Base-by-base conservation (phyloP, 2,329 filamentous ascomycete species). In the Aureobasidium sp. region DNA sequence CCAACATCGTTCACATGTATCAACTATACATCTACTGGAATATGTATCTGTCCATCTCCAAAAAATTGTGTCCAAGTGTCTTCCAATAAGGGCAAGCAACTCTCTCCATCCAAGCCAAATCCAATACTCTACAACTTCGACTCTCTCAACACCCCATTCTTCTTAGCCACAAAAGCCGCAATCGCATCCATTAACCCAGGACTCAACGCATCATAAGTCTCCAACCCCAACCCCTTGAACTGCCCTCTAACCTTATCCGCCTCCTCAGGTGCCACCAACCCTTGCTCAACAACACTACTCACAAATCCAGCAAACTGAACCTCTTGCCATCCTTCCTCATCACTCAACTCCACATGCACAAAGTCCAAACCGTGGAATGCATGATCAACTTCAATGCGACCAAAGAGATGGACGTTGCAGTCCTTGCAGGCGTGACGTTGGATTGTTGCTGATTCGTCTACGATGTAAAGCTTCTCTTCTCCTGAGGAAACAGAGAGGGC, bases 241-340 rank as follows among this genome's bases (percentile, higher is more conserved):
- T 82, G 85, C 3, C 67, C 69, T 48, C 90, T 81, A 4, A 92
- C 85, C 23, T 81, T 83, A 56, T 82, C 84, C 71, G 90, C 90
- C 42, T 81, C 79, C 20, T 78, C 74, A 0, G 89, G 86, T 54
- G 84, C 76, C 71, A 87, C 90, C 25, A 62, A 27, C 1, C 90
- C 90, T 73, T 91, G 88, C 84, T 92, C 90, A 67, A 92, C 90
- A 66, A 91, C 87, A 65, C 85, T 89, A 42, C 85, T 88, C 45
- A 92, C 89, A 67, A 92, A 92, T 0, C 85, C 90, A 2, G 90
- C 90, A 70, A 92, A 92, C 73, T 91, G 89, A 9, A 89, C 89
- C 79, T 91, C 90, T 78, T 92, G 89, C 89, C 90, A 92, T n/a
- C 89, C 89, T 74, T 85, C 82, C 64, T 84, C 33, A 59, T 84